A percentile compares a stretch with the other conserved stretches of the same genome.
phyloP scores from a whole-genome alignment of 2,329 filamentous ascomycete species.

The Epichloe scottii region DNA sequence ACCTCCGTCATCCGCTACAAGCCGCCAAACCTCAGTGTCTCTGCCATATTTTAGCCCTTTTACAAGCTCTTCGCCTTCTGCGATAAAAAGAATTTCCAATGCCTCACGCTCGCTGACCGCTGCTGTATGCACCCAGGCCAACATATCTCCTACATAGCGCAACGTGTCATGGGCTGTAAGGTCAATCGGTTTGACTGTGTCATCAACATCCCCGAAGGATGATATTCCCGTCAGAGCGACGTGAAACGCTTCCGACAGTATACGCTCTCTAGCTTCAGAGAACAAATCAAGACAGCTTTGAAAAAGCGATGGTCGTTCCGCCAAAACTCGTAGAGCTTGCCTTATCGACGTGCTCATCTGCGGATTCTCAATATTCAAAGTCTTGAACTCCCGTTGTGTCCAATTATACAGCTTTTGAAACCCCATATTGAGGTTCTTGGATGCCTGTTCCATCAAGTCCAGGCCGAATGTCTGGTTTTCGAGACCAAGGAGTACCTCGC shows the following conservation, averaged over 20 bases:
- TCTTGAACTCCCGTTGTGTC: constrained; percentile 89
- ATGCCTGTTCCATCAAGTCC: constrained; percentile 84
- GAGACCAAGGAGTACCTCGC: constrained; percentile 76
- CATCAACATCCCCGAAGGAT: constrained; percentile 43
- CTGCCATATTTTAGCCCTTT: constrained; percentile 68
- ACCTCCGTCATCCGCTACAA: constrained; percentile 45
- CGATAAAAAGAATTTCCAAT: constrained; percentile 80
- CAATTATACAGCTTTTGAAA: constrained; percentile 95
- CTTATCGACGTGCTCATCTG: constrained; percentile 81
- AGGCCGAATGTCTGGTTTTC: constrained; percentile 81
- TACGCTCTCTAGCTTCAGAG: constrained; percentile 75
- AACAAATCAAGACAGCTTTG: constrained; percentile 91
- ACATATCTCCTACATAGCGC: constrained; percentile 90
- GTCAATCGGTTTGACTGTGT: constrained; percentile 76
- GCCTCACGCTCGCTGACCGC: constrained; percentile 90
- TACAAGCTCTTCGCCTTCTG: constrained; percentile 78
- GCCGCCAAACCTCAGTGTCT: constrained; percentile 74
- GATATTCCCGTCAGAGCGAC: constrained; percentile 67
- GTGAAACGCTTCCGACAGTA: constrained; percentile 81
- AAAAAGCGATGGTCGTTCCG: constrained; percentile 81
- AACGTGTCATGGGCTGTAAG: constrained; percentile 84
- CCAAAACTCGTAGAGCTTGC: constrained; percentile 70
- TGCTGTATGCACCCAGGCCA: constrained; percentile 91
- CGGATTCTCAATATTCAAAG: constrained; percentile 83
- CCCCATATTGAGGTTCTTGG: constrained; percentile 72